phyloP scores from a whole-genome alignment of 352 stramenopile genomes.

The Vaucheria bursata region DNA sequence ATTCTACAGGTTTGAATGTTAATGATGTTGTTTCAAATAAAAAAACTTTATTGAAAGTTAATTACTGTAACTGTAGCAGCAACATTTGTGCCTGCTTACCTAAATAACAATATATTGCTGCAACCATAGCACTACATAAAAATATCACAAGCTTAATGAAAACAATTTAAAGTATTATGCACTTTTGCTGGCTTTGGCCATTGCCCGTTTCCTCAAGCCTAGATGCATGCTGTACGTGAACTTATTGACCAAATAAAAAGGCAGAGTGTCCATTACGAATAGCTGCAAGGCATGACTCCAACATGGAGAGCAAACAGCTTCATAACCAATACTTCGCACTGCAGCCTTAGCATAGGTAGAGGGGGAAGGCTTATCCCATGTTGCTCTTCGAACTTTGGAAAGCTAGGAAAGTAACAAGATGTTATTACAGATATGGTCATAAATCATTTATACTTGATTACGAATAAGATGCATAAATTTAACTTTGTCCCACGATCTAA shows the following conservation, averaged over 20 bases:
- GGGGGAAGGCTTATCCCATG: constrained; percentile 69
- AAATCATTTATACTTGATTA: too few relatives aligned
- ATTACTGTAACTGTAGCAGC: too few relatives aligned
- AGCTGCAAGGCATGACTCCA: constrained; percentile 91
- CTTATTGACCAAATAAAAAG: constrained; percentile 41
- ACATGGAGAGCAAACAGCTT: constrained; percentile 81
- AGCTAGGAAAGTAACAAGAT: constrained; percentile 52
- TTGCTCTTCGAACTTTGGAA: constrained; percentile 90
- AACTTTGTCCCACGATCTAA: background rate
- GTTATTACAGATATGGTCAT: too few relatives aligned
- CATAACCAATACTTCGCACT: constrained; percentile 81
- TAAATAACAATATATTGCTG: too few relatives aligned
- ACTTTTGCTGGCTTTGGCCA: constrained; percentile 43
- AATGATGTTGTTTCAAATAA: too few relatives aligned
- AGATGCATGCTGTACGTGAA: constrained; percentile 36
- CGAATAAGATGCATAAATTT: too few relatives aligned
- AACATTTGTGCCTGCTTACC: too few relatives aligned
- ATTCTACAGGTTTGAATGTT: too few relatives aligned
- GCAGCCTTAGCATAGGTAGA: constrained; percentile 76
- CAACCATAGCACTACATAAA: too few relatives aligned
- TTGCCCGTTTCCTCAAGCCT: constrained; percentile 20
- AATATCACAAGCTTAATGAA: too few relatives aligned
- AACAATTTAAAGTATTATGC: too few relatives aligned
- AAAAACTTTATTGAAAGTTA: too few relatives aligned
- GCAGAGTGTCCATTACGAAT: constrained; percentile 78